A percentile compares a stretch with the other conserved stretches of the same genome.
Conservation (phyloP, 495 filamentous ascomycete species). For the Tuber melanosporum region DNA sequence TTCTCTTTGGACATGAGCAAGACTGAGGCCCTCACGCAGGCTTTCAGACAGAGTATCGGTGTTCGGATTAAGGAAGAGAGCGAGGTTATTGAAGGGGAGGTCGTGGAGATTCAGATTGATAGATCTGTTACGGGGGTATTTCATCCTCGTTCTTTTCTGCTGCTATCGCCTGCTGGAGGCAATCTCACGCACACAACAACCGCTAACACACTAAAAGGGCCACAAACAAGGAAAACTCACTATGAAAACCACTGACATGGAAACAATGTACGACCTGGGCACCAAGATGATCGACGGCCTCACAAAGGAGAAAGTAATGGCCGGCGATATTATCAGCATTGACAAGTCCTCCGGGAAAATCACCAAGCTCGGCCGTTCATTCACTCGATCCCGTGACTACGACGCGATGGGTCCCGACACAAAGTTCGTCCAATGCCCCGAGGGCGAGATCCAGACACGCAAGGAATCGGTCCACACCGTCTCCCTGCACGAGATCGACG, state of each 20-base stretch:
- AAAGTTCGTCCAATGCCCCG: conserved; percentile 96
- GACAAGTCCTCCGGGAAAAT: conserved; percentile 98
- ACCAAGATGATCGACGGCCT: conserved; percentile 99
- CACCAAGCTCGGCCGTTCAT: conserved; percentile 88
- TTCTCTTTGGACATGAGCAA: conserved; percentile 99
- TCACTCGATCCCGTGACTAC: conserved; percentile 90
- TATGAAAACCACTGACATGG: conserved; percentile 99
- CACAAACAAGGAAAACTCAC: conserved; percentile 98
- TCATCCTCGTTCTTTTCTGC: conserved; percentile 22
- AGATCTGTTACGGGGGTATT: conserved; percentile 83
- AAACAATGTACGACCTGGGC: conserved; percentile 98
- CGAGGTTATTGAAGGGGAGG: conserved; percentile 97
- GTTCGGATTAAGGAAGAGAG: conserved; percentile 97
- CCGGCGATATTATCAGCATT: conserved; percentile 94
- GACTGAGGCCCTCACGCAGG: conserved; percentile 94
- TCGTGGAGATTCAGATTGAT: conserved; percentile 98
- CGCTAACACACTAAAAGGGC: conserved; percentile 46
- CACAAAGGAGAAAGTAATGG: conserved; percentile 97
- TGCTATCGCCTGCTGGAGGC: not conserved
- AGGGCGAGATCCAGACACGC: conserved; percentile 94
- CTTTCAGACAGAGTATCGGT: conserved; percentile 93
- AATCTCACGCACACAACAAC: not conserved
- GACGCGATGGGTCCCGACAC: conserved; percentile 98
- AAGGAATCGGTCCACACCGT: conserved; percentile 97
- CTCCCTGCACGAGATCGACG: conserved; percentile 94